Percentiles rank a stretch among this genome's conserved stretches.
phyloP scores from a whole-genome alignment of 768 basidiomycete species.

The Pleurotus cornucopiae region DNA sequence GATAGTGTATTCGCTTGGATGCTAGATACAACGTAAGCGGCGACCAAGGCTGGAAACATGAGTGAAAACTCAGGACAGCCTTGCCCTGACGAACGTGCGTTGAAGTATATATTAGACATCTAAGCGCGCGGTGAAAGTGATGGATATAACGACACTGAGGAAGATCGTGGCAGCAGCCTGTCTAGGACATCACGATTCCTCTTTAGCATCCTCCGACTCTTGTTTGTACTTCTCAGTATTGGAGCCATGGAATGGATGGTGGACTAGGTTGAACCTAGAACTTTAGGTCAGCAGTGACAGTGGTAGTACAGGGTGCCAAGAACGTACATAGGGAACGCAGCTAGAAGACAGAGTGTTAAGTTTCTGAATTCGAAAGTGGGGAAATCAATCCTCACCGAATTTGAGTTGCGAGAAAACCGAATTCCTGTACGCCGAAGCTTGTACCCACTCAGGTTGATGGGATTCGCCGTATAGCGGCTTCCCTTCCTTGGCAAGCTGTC shows the following conservation, averaged over 20 bases:
- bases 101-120: too few relatives aligned
- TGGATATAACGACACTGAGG: too few relatives aligned
- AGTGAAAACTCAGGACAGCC: too few relatives aligned
- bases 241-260: constrained; percentile 83
- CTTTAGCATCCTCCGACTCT: constrained; percentile 24
- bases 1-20: too few relatives aligned
- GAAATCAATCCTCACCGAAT: constrained; percentile 56
- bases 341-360: constrained; percentile 28
- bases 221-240: constrained; percentile 74
- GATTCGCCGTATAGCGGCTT: constrained; percentile 86
- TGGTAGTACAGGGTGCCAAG: background rate
- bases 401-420: constrained; percentile 93
- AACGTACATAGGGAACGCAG: constrained; percentile 72
- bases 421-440: constrained; percentile 82
- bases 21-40: too few relatives aligned
- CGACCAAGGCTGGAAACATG: too few relatives aligned
- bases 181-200: constrained; percentile 10
- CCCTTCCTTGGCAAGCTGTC: constrained; percentile 68
- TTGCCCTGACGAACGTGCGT: too few relatives aligned
- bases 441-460: constrained; percentile 79
- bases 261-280: constrained; percentile 89
- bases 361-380: constrained; percentile 8
- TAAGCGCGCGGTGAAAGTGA: too few relatives aligned
- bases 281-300: constrained; percentile 4
- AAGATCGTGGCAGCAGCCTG: too few relatives aligned